Evolutionary conservation across 2,329 filamentous ascomycete species (phyloP), one percentile per base, ranked within the genome.

Genomic region (Epichloe gansuensis): DNA sequence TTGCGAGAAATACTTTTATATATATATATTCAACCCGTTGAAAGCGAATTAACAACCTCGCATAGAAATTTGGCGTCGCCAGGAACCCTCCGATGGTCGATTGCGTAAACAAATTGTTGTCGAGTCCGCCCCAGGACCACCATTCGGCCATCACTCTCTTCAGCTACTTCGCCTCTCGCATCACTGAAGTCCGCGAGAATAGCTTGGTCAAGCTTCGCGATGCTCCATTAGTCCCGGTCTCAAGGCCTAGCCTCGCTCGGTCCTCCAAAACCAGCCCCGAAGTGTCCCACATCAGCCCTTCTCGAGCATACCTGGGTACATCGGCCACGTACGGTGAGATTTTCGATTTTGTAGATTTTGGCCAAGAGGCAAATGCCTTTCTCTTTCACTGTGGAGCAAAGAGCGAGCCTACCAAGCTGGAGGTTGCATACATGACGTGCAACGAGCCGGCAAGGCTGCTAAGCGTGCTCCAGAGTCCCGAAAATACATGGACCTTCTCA

Each of bases 311-410:
- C 65, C 75, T 98, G 2, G 93, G 93, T 8, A 83, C 58, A 31
- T 82, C 77, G 5, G 66, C 71, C 2, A 76, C 75, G 7, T 98
- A 94, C 61, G 86, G 82, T 11, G 87, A 95, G 35, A 94, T 98
- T 35, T 95, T 98, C 59, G 90, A 97, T 64, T 98, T 96, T 67
- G 91, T 97, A 13, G 88, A 97, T 65, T 98, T 96, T 70, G 90
- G 91, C 0, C 72, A 77, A 37, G 83, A 91, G 63, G 91, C 88
- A 2, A 97, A 97, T 62, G 75, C 86, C 0, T 98, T 98, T 62
- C 72, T 98, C 17, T 80, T 90, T 60, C 87, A 88, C 56, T 88
- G 91, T 58, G 93, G 93, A 9, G 91, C 90, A 3, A 96, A 95
- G 68, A 83, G 81, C 57, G 91, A 98, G 67, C 93, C 93, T 4